phyloP scores from a whole-genome alignment of 2,329 filamentous ascomycete species.

The Fusarium liriodendri region DNA sequence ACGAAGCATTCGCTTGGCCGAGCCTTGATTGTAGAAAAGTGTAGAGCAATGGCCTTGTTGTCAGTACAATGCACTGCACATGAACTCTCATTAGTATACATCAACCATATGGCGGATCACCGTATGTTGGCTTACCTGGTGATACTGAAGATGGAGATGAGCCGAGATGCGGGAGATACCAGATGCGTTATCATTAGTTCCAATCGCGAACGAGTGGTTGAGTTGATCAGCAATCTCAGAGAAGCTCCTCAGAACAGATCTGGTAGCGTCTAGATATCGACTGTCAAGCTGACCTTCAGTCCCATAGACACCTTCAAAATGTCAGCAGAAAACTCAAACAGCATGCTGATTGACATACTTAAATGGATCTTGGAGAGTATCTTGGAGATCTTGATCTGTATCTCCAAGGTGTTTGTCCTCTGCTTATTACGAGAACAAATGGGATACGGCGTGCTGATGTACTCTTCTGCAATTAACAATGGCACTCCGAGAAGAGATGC shows the following conservation, averaged over 20 bases:
- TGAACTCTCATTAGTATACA: not conserved
- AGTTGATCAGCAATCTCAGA: not conserved
- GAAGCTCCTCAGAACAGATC: not conserved
- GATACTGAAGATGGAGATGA: not conserved
- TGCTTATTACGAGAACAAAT: not conserved
- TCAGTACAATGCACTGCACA: not conserved
- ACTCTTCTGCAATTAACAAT: not conserved
- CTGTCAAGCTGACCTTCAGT: not conserved
- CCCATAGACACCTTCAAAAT: not conserved
- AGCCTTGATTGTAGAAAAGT: not conserved
- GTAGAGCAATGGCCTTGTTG: not conserved
- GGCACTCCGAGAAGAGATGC: not conserved
- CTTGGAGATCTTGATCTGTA: not conserved
- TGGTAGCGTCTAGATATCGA: not conserved
- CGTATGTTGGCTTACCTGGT: not conserved
- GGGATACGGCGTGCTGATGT: not conserved
- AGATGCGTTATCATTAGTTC: not conserved
- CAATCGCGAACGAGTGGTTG: not conserved
- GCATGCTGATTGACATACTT: not conserved
- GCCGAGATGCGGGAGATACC: not conserved
- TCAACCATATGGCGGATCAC: rapidly evolving
- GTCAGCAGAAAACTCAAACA: not conserved
- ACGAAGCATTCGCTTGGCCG: not conserved
- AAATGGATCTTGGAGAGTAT: not conserved
- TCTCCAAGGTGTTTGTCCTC: not conserved